phyloP scores from a whole-genome alignment of 179 eudicot species.

The Vitellaria paradoxa region DNA sequence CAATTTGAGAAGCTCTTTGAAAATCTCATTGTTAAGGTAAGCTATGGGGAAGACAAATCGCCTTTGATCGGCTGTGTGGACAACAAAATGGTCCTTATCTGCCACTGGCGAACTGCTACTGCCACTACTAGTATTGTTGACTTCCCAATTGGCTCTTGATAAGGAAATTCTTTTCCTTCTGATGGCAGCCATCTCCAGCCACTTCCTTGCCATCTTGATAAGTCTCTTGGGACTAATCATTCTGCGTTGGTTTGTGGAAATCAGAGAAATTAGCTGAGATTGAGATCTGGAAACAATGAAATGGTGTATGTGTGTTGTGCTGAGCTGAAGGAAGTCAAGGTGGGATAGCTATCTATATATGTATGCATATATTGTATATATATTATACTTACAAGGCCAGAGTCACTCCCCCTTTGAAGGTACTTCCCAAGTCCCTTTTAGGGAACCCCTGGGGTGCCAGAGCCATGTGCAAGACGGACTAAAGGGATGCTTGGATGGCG shows the following conservation, averaged over 20 bases:
- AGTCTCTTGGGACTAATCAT: slow-evolving; percentile 43
- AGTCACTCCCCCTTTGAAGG: background rate
- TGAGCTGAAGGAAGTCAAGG: background rate
- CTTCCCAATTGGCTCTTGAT: background rate
- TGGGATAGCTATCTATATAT: slow-evolving; percentile 4
- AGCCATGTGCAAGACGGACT: slow-evolving; percentile 24
- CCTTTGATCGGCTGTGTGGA: slow-evolving; percentile 22
- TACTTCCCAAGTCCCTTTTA: background rate
- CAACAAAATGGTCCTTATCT: slow-evolving; percentile 27
- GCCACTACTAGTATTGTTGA: slow-evolving; percentile 2
- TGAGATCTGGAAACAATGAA: background rate
- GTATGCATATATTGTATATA: too few species aligned
- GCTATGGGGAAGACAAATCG: slow-evolving; percentile 25
- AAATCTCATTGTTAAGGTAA: slow-evolving; percentile 21
- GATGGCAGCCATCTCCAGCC: slow-evolving; percentile 24
- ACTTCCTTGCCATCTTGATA: slow-evolving; percentile 36
- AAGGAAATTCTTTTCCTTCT: slow-evolving; percentile 24
- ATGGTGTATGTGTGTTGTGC: background rate
- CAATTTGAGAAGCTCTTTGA: slow-evolving; percentile 26
- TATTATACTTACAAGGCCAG: background rate
- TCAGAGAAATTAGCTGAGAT: slow-evolving; percentile 12
- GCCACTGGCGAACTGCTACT: slow-evolving; percentile 11
- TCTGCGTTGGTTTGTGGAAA: background rate
- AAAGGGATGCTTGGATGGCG: background rate
- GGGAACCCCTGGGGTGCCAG: slow-evolving; percentile 5